Base-by-base conservation (phyloP, 129 eudicot genomes). In the Saussurea involucrata region DNA sequence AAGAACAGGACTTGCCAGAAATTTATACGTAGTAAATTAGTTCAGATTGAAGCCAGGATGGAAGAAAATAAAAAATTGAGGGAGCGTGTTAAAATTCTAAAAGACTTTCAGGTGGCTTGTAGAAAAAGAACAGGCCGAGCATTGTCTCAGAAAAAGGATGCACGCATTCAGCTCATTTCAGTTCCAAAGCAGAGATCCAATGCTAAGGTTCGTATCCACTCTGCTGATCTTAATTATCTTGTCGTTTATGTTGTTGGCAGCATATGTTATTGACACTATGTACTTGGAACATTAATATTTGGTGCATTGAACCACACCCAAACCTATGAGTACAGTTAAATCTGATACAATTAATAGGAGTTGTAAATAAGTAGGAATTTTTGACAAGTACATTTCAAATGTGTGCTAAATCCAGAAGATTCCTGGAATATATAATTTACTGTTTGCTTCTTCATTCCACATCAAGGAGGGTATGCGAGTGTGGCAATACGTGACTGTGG, bases 1-100 rank as follows among this genome's bases (percentile, higher is more conserved):
- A 95, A 91, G 88, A 95, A 95, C 76, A 86, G 98, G 57, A 75
- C 87, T 24, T 91, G 90, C 71, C 97, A 92, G 83, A 92, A 92
- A 76, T 78, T 87, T 68, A 63, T 95, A 49, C 79, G 90, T 22
- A 85, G 76, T 66, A 89, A 89, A 77, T 37, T 95, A 81, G 63
- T 83, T 31, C 87, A 89, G 55, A 40, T 89, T 75, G 92, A 89
- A 88, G 80, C 96, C 28, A 88, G 79, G 79, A 77, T 91, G 24
- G 97, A 95, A 73, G 97, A 91, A 81, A 81, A 84, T 81, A 86
- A 76, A 67, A 87, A 79, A 72, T 73, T 92, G 64, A 90, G 68
- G 40, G 83, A 85, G 22, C 84, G 86, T 24, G 87, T 89, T 49
- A 95, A 89, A 78, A 71, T 84, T 32, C 74, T 94, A 49, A 82